Conservation (phyloP, 2,329 filamentous ascomycete species). For the Microthyrium microscopicum region DNA sequence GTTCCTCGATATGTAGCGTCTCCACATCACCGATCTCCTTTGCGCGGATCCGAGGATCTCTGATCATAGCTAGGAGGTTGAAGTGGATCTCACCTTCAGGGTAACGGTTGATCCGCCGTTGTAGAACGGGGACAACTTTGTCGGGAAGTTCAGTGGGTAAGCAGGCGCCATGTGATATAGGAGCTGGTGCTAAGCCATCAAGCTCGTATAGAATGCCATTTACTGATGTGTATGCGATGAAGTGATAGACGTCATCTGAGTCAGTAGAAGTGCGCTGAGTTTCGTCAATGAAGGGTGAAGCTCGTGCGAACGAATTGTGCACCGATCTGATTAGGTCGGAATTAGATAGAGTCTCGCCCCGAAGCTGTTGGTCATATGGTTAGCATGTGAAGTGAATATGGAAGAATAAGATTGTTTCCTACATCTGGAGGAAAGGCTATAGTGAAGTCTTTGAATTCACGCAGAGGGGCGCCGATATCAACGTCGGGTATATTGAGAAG, state of each 20-base stretch:
- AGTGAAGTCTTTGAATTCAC: constrained; percentile 77
- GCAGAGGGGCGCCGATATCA: constrained; percentile 53
- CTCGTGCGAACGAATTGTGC: constrained; percentile 80
- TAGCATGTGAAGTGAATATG: neutral
- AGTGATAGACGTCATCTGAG: constrained; percentile 88
- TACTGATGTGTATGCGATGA: constrained; percentile 83
- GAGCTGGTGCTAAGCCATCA: constrained; percentile 82
- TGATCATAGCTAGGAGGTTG: constrained; percentile 84
- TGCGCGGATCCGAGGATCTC: constrained; percentile 63
- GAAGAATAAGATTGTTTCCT: constrained; percentile 9
- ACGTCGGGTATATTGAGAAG: constrained; percentile 70
- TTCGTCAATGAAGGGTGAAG: constrained; percentile 86
- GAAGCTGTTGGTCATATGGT: constrained; percentile 35
- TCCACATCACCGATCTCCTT: constrained; percentile 70
- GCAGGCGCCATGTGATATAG: constrained; percentile 75
- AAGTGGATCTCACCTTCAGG: constrained; percentile 80
- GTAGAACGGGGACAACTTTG: constrained; percentile 74
- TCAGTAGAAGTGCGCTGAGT: constrained; percentile 55
- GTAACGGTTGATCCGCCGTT: constrained; percentile 69
- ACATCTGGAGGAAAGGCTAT: constrained; percentile 54
- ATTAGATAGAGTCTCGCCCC: constrained; percentile 56
- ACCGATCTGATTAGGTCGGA: constrained; percentile 42
- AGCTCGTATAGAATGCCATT: constrained; percentile 77
- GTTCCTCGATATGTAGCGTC: constrained; percentile 59
- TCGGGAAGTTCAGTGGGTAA: constrained; percentile 53